phyloP scores from a whole-genome alignment of 257 asterid species.

The Nicotiana benthamiana region DNA sequence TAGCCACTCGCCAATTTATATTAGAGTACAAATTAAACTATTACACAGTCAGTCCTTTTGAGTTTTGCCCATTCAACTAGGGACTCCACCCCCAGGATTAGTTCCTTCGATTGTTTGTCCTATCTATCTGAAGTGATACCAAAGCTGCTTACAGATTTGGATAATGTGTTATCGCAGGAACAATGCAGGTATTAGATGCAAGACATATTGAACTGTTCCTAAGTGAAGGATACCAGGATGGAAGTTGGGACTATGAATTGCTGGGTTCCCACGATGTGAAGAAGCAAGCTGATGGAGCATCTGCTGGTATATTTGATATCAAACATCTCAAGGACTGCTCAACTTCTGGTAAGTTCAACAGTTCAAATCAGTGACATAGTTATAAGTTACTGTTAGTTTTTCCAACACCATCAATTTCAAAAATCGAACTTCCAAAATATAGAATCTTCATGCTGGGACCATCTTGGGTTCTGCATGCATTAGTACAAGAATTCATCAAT shows the following conservation, averaged over 20 bases:
- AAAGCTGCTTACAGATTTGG: neutral
- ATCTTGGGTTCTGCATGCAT: neutral
- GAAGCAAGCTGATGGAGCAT: constrained; percentile 58
- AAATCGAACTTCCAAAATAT: neutral
- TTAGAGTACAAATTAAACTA: neutral
- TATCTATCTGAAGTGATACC: neutral
- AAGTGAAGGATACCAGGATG: constrained; percentile 50
- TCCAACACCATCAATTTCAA: neutral
- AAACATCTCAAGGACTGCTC: constrained; percentile 63
- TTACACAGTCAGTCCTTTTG: neutral
- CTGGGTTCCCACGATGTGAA: constrained; percentile 52
- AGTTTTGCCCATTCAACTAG: neutral
- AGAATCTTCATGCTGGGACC: neutral
- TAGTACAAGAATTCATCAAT: neutral
- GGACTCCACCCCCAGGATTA: neutral
- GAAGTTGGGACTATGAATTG: constrained; percentile 69
- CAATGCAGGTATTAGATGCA: constrained; percentile 92
- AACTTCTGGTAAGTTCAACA: constrained; percentile 45
- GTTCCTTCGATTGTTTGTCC: neutral
- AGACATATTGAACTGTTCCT: constrained; percentile 87
- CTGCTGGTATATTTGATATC: constrained; percentile 75
- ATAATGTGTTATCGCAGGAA: constrained; percentile 46
- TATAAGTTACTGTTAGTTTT: neutral
- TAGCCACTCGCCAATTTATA: neutral
- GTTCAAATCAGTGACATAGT: neutral